Conservation (phyloP, 2,329 filamentous ascomycete species). For the Sarocladium oryzae region DNA sequence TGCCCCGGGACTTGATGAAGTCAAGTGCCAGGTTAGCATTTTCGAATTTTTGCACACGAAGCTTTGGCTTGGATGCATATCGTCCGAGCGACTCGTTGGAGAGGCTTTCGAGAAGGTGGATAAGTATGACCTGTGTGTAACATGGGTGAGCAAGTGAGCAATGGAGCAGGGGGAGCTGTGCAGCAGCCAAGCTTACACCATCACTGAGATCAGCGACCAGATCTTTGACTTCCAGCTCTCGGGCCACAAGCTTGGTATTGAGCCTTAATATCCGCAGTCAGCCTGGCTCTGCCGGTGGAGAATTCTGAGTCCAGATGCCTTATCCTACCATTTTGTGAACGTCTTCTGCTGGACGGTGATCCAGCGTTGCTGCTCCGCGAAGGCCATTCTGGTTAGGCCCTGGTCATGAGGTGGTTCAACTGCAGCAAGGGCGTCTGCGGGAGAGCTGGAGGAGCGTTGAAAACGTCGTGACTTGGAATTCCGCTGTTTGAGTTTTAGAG, state of each 20-base stretch:
- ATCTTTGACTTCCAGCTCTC: conserved; percentile 76
- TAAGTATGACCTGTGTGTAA: conserved; percentile 78
- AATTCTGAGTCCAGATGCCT: neutral
- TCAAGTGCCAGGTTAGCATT: conserved; percentile 95
- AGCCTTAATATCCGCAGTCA: conserved; percentile 57
- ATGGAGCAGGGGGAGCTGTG: neutral
- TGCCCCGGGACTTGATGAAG: conserved; percentile 83
- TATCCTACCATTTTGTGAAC: conserved; percentile 79
- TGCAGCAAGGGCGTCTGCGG: conserved; percentile 37
- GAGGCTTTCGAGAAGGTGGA: conserved; percentile 94
- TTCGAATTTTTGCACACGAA: conserved; percentile 94
- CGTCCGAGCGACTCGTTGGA: conserved; percentile 90
- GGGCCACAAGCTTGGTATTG: conserved; percentile 84
- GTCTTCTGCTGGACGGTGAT: conserved; percentile 93
- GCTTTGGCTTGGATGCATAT: conserved; percentile 92
- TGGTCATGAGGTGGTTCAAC: conserved; percentile 43
- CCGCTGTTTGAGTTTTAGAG: conserved; percentile 6
- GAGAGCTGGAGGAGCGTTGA: conserved; percentile 28
- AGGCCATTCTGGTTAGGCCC: conserved; percentile 53
- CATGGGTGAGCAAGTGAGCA: neutral
- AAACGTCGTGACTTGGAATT: conserved; percentile 13
- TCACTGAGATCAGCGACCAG: conserved; percentile 86
- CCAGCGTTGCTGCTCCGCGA: conserved; percentile 60
- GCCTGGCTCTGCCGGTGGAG: neutral
- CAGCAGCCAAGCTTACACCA: conserved; percentile 58